Evolutionary conservation across 306 rosid genomes (phyloP).

Genomic region (Cucumis cinereus): DNA sequence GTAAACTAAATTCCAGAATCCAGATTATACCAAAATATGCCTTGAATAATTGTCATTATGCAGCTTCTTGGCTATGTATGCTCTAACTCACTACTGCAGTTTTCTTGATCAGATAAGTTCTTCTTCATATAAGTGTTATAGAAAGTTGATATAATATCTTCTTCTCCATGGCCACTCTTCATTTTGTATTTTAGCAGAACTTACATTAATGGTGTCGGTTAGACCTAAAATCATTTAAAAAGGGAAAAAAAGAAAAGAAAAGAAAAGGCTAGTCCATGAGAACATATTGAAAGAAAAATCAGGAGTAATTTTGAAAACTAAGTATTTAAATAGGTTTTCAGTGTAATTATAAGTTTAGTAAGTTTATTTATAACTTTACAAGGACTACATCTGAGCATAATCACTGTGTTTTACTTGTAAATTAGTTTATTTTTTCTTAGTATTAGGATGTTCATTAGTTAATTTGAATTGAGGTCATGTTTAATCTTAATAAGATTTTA

Average conservation of each 20-base stretch:
- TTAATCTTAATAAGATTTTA: no score
- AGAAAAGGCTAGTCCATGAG: neutral
- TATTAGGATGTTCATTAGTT: neutral
- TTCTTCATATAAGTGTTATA: neutral
- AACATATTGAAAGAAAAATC: neutral
- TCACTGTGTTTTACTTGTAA: no score
- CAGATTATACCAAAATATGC: neutral
- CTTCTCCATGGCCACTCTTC: neutral
- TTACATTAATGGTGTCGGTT: neutral
- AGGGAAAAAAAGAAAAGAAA: neutral
- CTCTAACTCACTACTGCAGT: neutral
- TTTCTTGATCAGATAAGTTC: neutral
- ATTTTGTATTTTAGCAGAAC: neutral
- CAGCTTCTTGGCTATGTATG: neutral
- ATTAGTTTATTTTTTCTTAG: neutral
- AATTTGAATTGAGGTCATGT: neutral
- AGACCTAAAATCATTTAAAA: no score
- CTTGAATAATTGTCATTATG: neutral
- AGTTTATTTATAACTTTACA: neutral
- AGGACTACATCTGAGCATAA: neutral
- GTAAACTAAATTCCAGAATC: neutral
- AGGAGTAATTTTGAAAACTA: neutral
- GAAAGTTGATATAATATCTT: neutral
- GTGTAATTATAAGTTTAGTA: no score
- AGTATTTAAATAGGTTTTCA: neutral